Conservation (phyloP, 176 grass and related monocot species). For the Puya raimondii region DNA sequence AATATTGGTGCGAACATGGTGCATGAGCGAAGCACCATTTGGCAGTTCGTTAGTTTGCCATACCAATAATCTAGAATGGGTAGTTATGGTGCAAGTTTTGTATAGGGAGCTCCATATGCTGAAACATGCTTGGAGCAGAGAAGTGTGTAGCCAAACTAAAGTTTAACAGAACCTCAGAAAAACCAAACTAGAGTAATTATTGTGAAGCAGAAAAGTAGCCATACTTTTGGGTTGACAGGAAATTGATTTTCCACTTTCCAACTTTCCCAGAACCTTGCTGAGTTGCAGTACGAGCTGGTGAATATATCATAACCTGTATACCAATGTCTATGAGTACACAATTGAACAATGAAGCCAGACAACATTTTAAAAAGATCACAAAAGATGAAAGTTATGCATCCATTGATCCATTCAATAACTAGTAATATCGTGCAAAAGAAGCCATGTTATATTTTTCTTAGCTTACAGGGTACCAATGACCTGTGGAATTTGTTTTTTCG, state of each 20-base stretch:
- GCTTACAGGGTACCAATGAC: neutral
- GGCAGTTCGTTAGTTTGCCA: no score
- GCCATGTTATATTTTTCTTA: neutral
- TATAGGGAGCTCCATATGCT: no score
- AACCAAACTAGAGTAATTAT: slow-evolving; percentile 4
- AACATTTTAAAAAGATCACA: neutral
- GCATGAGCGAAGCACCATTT: no score
- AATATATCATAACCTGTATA: slow-evolving; percentile 85
- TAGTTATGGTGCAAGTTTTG: no score
- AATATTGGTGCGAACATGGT: no score
- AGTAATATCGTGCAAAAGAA: neutral
- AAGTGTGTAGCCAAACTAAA: no score
- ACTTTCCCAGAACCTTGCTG: slow-evolving; percentile 98
- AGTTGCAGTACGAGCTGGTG: slow-evolving; percentile 83
- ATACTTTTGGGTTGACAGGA: slow-evolving; percentile 97
- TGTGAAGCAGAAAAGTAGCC: slow-evolving; percentile 20
- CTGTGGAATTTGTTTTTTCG: neutral
- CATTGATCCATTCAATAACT: neutral
- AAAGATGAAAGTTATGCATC: neutral
- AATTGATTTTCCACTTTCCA: slow-evolving; percentile 94
- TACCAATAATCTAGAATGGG: no score
- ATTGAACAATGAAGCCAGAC: neutral
- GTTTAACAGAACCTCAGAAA: neutral
- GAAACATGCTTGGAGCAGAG: no score
- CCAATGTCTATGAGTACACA: neutral